These are phyloP conservation scores for Melaleuca quinquenervia DNA, from an alignment of 345 rosid genomes.

Conservation along the genomic window DNA sequence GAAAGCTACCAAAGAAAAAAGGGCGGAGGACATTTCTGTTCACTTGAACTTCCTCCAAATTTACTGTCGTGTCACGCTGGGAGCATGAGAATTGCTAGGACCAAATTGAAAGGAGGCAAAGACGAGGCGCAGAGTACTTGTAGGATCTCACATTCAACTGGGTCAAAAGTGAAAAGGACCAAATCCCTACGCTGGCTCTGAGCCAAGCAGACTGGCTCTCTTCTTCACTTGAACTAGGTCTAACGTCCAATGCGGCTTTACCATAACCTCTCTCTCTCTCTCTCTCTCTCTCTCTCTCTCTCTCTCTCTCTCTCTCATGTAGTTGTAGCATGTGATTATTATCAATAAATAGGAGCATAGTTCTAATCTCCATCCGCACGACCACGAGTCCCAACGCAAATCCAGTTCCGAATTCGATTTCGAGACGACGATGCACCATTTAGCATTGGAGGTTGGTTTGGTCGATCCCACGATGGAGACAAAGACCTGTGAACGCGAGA, in stretches of 20 bases:
- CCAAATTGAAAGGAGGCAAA: slow-evolving; percentile 16
- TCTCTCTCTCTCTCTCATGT: background rate
- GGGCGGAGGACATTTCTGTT: background rate
- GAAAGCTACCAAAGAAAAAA: background rate
- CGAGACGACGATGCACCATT: slow-evolving; percentile 26
- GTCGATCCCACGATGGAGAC: slow-evolving; percentile 7
- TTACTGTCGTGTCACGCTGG: background rate
- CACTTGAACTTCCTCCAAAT: background rate
- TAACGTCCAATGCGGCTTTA: slow-evolving; percentile 11
- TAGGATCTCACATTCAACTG: slow-evolving; percentile 1
- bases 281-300: background rate
- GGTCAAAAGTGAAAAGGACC: slow-evolving; percentile 23
- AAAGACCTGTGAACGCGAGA: background rate
- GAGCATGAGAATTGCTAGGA: background rate
- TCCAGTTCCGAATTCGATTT: background rate
- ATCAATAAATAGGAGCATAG: background rate
- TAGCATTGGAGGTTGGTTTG: slow-evolving; percentile 24
- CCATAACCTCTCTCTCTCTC: slow-evolving; percentile 9
- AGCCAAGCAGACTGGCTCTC: slow-evolving; percentile 16
- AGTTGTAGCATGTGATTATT: background rate
- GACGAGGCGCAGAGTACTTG: slow-evolving; percentile 5
- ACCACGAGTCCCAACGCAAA: background rate
- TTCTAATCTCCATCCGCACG: background rate
- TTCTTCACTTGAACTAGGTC: slow-evolving; percentile 2
- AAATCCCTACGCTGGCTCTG: slow-evolving; percentile 29